Evolutionary conservation across 371 early-diverging fungal species (phyloP), one percentile per base, ranked within the genome.

Genomic region (Mucor velutinosus): DNA sequence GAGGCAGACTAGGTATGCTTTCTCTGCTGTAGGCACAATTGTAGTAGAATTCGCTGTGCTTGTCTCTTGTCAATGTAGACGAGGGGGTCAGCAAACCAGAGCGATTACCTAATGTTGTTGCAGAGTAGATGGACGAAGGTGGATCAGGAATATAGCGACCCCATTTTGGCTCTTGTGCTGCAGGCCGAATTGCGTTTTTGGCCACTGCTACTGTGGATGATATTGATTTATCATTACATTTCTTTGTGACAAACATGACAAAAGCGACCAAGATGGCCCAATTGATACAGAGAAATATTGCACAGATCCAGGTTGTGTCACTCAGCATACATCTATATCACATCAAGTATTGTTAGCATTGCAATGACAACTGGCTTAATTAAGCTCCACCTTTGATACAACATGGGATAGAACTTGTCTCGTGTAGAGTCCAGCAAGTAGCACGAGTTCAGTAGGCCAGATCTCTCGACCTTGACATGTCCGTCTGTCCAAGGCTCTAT

Each of bases 401-500:
- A 63, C 35, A 78, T 27, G 4, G 77, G 74, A 58, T 78, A 81
- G 25, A 64, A 60, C 51, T 51, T 58, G 39, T 78, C 81, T 39
- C 62, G 57, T 11, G 57, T 55, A 39, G 63, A 39, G 62, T 78
- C 75, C n/a, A 78, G 59, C 21, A 67, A 4, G 21, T 35, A 47
- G 35, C 81, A 78, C 35, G 66, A 72, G 7, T 63, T 60, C 29
- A 81, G 65, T n/a, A 74, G 70, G 30, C 72, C 71, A 32, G 76
- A 65, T 33, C 66, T 30, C 5, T 69, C 64, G 11, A 78, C 66
- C 33, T 67, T 65, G 33, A 74, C 60, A 19, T 68, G 49, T 3
- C 71, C 75, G 19, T 75, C 58, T 15, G 77, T 76, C 73, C 77
- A 81, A 3, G 78, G 81, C 33, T 81, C 81, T 35, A 63, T 60